Evolutionary conservation across 345 rosid genomes (phyloP).

Genomic region (Garcia nutans): DNA sequence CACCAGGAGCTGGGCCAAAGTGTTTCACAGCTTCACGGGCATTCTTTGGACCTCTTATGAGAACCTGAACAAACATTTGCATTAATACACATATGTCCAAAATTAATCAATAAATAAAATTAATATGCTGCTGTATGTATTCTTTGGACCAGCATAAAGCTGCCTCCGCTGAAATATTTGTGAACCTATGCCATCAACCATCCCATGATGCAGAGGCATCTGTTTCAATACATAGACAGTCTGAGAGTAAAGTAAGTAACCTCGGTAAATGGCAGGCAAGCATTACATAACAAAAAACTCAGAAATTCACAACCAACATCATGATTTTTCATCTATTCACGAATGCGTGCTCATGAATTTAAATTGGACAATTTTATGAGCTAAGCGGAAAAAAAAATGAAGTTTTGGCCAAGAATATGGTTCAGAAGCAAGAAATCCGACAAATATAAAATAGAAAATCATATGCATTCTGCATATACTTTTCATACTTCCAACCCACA

Average conservation of each 20-base stretch:
- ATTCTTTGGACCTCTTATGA: too few species aligned
- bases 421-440: not conserved
- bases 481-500: too few species aligned
- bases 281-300: not conserved
- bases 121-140: too few species aligned
- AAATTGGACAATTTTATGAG: not conserved
- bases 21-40: too few species aligned
- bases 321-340: not conserved
- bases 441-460: too few species aligned
- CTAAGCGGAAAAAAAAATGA: too few species aligned
- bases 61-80: too few species aligned
- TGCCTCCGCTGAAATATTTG: slow-evolving; percentile 82
- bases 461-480: too few species aligned
- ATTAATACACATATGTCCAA: too few species aligned
- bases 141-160: slow-evolving; percentile 65
- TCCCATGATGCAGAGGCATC: slow-evolving; percentile 69
- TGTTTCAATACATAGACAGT: slow-evolving; percentile 32
- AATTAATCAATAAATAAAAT: too few species aligned
- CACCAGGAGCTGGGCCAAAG: too few species aligned
- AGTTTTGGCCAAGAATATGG: not conserved
- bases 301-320: not conserved
- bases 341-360: not conserved
- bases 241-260: slow-evolving; percentile 17
- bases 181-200: slow-evolving; percentile 85
- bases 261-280: slow-evolving; percentile 4